Percentiles rank a stretch among this genome's conserved stretches.
Evolutionary conservation across 108 stramenopile species (phyloP).

Genomic region (Nitzschia sp.): DNA sequence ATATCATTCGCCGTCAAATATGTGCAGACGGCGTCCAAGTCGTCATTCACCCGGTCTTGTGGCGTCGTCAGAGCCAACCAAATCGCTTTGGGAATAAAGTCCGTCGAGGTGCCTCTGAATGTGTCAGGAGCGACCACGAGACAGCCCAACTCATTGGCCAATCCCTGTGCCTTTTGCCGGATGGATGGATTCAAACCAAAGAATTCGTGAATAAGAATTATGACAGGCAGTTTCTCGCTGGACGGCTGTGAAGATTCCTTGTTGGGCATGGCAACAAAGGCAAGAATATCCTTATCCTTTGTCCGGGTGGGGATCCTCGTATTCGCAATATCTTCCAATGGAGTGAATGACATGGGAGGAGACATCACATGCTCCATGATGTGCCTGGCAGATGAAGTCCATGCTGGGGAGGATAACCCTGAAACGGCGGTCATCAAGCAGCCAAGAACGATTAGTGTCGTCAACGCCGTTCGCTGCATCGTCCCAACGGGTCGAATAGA

Average conservation of each 20-base stretch:
- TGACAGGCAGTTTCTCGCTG: background rate
- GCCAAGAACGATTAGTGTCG: too few relatives aligned
- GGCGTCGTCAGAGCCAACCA: constrained; percentile 38
- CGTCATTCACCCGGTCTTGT: constrained; percentile 33
- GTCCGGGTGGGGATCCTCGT: background rate
- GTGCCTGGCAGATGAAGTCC: background rate
- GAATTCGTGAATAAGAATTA: constrained; percentile 36
- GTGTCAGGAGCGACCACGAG: constrained; percentile 29
- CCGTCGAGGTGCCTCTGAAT: constrained; percentile 22
- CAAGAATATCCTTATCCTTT: background rate
- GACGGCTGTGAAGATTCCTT: background rate
- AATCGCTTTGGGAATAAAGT: constrained; percentile 35
- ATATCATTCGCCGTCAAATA: background rate
- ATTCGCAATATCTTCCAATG: constrained; percentile 2
- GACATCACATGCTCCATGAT: background rate
- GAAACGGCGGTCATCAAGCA: too few relatives aligned
- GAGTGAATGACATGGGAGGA: background rate
- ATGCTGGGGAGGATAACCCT: background rate
- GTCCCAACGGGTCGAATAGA: too few relatives aligned
- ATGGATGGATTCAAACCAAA: constrained; percentile 27
- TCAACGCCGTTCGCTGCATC: too few relatives aligned
- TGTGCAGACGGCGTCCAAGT: constrained; percentile 21
- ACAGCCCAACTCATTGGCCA: constrained; percentile 29
- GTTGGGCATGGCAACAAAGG: background rate
- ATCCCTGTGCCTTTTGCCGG: constrained; percentile 2